Evolutionary conservation across 257 asterid species (phyloP), one percentile per base, ranked within the genome.

Genomic region (Thymus mandschuricus): DNA sequence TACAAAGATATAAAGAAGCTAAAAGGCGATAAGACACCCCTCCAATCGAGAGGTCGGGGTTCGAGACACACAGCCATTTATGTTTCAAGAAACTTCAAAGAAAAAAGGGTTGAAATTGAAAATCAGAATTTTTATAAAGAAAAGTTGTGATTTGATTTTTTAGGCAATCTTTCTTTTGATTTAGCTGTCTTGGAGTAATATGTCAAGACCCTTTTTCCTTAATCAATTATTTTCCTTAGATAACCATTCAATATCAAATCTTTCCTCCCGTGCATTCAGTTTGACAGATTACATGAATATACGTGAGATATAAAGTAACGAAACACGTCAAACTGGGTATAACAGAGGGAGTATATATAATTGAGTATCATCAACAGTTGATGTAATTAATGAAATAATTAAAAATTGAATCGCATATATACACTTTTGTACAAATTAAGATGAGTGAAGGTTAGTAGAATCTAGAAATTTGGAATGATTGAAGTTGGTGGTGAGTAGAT

Each of bases 151-250:
- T 65, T 71, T 71, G 80, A 75, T 34, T 34, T 70, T 71, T 68
- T 54, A 64, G 8, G 33, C 76, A 21, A 75, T 79, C 77, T 74
- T n/a, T 68, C 10, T 28, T 15, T 52, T 75, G 83, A 79, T 79
- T 43, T 71, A 48, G 12, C 48, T 75, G 80, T 75, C 78, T 66
- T 60, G 74, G 33, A n/a, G 50, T 15, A 62, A 62, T n/a, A 3
- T 50, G 46, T 2, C 27, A 44, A 57, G 31, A 12, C 12, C 15
- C n/a, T 0, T 7, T 58, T 58, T 30, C 13, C 13, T 29, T 27
- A 8, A 8, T 10, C 4, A 63, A 43, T 5, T 63, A 21, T 21
- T 21, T 21, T 21, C 21, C 21, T 21, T 21, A 21, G 21, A 21
- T 21, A 54, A 0, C 8, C 40, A 21, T 0, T 8, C 7, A 56